Base-by-base conservation (phyloP, 805 yeast genomes). In the Saturnispora dispora region DNA sequence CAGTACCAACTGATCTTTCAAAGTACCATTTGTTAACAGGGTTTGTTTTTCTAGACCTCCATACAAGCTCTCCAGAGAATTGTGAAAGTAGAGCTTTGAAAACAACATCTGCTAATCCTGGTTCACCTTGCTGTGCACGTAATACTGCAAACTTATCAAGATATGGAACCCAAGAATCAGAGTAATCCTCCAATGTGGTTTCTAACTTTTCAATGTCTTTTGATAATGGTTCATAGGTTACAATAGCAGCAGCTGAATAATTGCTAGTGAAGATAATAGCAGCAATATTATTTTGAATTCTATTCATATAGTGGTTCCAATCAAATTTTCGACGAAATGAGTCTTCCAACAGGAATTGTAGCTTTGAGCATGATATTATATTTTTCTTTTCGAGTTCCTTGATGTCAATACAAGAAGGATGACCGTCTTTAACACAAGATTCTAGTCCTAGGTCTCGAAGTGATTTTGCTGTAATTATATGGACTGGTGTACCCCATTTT, bases 21-120 rank as follows among this genome's bases (percentile, higher is more conserved):
- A 91, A 93, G 63, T 91, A 91, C 99, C 99, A 93, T 62, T 89
- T 89, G 70, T 93, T 93, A 7, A 93, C 96, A 0, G 96, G 96
- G 65, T 93, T 93, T 51, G 70, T 77, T 52, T 76, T 77, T 45
- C 96, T 72, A 1, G 98, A 91, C 60, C 99, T 77, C 99, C 99
- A 93, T 2, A 93, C 69, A 11, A 89, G 65, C 62, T 88, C 93
- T 15, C 75, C 68, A 0, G 88, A 85, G 62, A 82, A 90, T 47
- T 78, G 78, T 40, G 72, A 71, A 9, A 80, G 69, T 73, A 93
- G 79, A 7, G 85, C 74, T 63, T 91, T 93, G 72, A 93, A 89
- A 23, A 91, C 82, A 22, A 93, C 80, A 63, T 93, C 99, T 0
- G 99, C 97, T 13, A 91, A 82, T 4, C 97, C 95, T 4, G 95